phyloP scores from a whole-genome alignment of 345 rosid species.

The Populus davidiana region DNA sequence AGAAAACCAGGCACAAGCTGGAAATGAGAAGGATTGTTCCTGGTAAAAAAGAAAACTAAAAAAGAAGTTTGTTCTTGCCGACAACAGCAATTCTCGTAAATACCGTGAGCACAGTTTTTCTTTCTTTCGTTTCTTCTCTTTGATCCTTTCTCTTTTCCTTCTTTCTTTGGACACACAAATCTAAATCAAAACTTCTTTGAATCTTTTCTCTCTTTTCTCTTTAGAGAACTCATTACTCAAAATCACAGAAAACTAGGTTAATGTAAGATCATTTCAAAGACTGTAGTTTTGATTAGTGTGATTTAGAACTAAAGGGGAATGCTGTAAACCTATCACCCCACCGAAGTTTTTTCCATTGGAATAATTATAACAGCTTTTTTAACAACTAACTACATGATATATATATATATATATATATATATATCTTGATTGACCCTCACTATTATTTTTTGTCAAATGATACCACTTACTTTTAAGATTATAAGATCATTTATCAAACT shows the following conservation, averaged over 20 bases:
- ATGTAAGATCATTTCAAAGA: background rate
- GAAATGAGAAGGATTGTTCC: background rate
- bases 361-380: too few species aligned
- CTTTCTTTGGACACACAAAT: background rate
- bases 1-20: background rate
- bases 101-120: background rate
- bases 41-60: background rate
- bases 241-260: background rate
- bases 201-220: background rate
- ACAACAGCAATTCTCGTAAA: too few species aligned
- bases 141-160: background rate
- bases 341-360: too few species aligned
- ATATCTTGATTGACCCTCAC: too few species aligned
- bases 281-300: background rate
- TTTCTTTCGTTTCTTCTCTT: background rate
- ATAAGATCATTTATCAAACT: too few species aligned
- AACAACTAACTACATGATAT: too few species aligned
- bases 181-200: background rate
- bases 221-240: background rate
- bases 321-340: too few species aligned
- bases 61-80: background rate
- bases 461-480: too few species aligned
- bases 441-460: too few species aligned
- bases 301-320: background rate
- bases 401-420: too few species aligned